Base-by-base conservation (phyloP, 352 stramenopile species). In the Pythium folliculosum region DNA sequence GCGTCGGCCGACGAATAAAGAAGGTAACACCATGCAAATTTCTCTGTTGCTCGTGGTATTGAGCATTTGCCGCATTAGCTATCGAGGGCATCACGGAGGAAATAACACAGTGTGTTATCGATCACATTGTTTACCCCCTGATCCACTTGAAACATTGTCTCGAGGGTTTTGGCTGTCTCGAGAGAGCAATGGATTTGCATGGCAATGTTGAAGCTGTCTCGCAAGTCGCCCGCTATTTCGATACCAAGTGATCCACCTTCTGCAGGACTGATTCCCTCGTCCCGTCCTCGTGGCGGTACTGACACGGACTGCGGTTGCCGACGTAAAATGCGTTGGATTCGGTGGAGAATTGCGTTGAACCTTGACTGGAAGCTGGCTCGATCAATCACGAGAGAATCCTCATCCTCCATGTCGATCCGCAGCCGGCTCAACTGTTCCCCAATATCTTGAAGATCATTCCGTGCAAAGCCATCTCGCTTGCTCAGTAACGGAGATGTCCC, bases 61-160 rank as follows among this genome's bases (percentile, higher is more conserved):
- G 7, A 7, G 25, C 3, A 35, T 45, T 10, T 22, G 23, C 60
- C 43, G 14, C 5, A 21, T 57, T 50, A 67, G 51, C 32, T 74
- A 43, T 90, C 80, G 25, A 94, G 73, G 37, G 90, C 69, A 40
- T 94, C 80, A 43, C 83, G 71, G 14, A 92, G 71, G 40, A 91
- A 94, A 60, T 89, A 91, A 66, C 83, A 92, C 44, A 93, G 74
- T 19, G 69, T 55, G 58, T 87, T 88, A 53, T 91, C 75, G n/a
- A 71, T 58, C 5, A 73, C 56, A 44, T 52, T 65, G 37, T 75
- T 72, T 17, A 75, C 58, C 23, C 81, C 78, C 51, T 66, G 78
- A 30, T 75, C 67, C 43, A 80, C 66, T 23, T 75, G 79, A 61
- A 91, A 81, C 38, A 94, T 50, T 32, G 69, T 57, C 70, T 89